A percentile compares a stretch with the other conserved stretches of the same genome.
phyloP scores from a whole-genome alignment of 805 yeast species.

The Ogataea parapolymorpha region DNA sequence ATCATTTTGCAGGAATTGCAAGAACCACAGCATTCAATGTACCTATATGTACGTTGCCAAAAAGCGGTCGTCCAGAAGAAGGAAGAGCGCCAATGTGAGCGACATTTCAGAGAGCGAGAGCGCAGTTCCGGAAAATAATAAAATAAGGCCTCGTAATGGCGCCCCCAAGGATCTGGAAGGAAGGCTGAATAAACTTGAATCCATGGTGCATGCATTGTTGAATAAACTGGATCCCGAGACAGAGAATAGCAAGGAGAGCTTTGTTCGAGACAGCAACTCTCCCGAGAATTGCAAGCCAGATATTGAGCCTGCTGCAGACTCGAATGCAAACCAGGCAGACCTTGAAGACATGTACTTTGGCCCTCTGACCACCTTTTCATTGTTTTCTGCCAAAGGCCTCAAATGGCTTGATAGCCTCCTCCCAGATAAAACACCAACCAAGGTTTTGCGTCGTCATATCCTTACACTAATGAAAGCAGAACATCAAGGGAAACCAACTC shows the following conservation, averaged over 20 bases:
- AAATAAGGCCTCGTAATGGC: not conserved
- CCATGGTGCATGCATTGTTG: conserved; percentile 2
- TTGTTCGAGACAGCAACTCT: not conserved
- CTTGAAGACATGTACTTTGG: conserved; percentile 21
- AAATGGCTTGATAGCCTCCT: conserved; percentile 35
- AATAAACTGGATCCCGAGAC: not conserved
- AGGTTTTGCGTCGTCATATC: not conserved
- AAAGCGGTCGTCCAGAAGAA: conserved; percentile 16
- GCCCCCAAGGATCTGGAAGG: not conserved
- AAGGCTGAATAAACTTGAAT: not conserved
- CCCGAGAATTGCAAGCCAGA: not conserved
- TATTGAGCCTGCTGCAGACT: not conserved
- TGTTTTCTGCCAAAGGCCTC: conserved; percentile 41
- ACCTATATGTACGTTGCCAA: conserved; percentile 34
- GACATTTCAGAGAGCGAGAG: not conserved
- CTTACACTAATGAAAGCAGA: not conserved
- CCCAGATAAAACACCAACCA: conserved; percentile 5
- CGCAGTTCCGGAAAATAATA: not conserved
- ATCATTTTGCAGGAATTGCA: conserved; percentile 41
- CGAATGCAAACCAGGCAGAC: conserved; percentile 13
- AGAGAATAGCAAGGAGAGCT: not conserved
- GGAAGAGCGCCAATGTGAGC: not conserved
- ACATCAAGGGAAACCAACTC: not conserved
- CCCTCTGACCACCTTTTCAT: conserved; percentile 34
- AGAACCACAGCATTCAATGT: conserved; percentile 34